phyloP scores from a whole-genome alignment of 768 basidiomycete species.

The Xerocomellus amylosporus region DNA sequence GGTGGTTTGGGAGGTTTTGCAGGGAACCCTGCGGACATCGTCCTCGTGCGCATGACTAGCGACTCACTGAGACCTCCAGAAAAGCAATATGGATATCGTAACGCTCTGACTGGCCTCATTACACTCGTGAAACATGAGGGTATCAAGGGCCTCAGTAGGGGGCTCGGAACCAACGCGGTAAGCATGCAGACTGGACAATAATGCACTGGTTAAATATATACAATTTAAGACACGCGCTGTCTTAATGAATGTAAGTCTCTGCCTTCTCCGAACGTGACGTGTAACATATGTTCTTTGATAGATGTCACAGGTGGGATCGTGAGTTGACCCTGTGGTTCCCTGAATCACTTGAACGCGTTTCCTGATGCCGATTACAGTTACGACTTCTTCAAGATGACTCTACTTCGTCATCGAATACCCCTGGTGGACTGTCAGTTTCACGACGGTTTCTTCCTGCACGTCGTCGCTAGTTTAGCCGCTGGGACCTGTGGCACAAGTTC shows the following conservation, averaged over 20 bases:
- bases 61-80: conserved; percentile 74
- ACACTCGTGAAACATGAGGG: conserved; percentile 69
- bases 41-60: conserved; percentile 86
- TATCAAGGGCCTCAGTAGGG: conserved; percentile 61
- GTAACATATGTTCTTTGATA: conserved; percentile 27
- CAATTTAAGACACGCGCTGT: conserved; percentile 52
- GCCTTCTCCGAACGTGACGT: not conserved
- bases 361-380: conserved; percentile 46
- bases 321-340: conserved; percentile 32
- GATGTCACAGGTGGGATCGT: conserved; percentile 85
- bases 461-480: conserved; percentile 62
- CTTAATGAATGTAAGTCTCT: conserved; percentile 65
- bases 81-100: conserved; percentile 72
- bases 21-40: conserved; percentile 78
- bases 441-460: conserved; percentile 67
- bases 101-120: conserved; percentile 72
- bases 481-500: conserved; percentile 77
- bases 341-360: not conserved
- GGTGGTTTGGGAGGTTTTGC: conserved; percentile 81
- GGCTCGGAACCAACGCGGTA: conserved; percentile 77
- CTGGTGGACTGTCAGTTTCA: conserved; percentile 56
- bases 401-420: conserved; percentile 54
- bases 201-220: conserved; percentile 8
- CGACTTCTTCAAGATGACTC: conserved; percentile 66
- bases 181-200: conserved; percentile 21